These are phyloP conservation scores for Myrmaecium sp. DNA, from an alignment of 2,329 filamentous ascomycete genomes.

Conservation along the genomic window DNA sequence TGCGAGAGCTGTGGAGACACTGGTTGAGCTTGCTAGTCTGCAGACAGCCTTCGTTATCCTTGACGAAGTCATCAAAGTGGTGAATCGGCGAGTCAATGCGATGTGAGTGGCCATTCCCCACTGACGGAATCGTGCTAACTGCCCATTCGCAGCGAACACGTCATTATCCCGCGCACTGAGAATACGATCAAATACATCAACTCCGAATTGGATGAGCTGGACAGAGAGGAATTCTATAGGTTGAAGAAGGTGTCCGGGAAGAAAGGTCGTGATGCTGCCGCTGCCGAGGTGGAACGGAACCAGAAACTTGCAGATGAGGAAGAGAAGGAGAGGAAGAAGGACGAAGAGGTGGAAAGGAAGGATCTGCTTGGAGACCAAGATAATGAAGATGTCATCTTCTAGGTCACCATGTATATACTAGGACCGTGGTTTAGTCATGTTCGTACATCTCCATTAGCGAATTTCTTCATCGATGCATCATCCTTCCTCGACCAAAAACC, in stretches of 20 bases:
- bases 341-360: slow-evolving; percentile 24
- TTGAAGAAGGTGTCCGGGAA: slow-evolving; percentile 82
- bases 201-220: slow-evolving; percentile 90
- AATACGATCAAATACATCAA: slow-evolving; percentile 99
- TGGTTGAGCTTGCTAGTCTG: slow-evolving; percentile 86
- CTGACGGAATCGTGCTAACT: slow-evolving; percentile 7
- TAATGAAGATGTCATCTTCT: slow-evolving; percentile 80
- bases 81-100: slow-evolving; percentile 93
- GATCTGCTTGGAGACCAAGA: slow-evolving; percentile 62
- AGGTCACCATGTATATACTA: slow-evolving; percentile 1
- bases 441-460: not conserved
- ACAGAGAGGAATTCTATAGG: slow-evolving; percentile 94
- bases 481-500: too few species aligned
- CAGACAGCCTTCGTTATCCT: slow-evolving; percentile 97
- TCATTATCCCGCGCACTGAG: slow-evolving; percentile 94
- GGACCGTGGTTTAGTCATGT: not conserved
- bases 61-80: slow-evolving; percentile 98
- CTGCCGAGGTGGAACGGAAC: slow-evolving; percentile 24
- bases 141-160: slow-evolving; percentile 46
- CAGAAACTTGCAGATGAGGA: slow-evolving; percentile 13
- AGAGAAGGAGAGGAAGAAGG: slow-evolving; percentile 6
- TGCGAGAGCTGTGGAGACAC: slow-evolving; percentile 81
- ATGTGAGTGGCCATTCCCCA: slow-evolving; percentile 43
- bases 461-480: not conserved
- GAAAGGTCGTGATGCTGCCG: slow-evolving; percentile 37